Evolutionary conservation across 2,329 filamentous ascomycete species (phyloP), one percentile per base, ranked within the genome.

Genomic region (Hymenoscyphus linearis): DNA sequence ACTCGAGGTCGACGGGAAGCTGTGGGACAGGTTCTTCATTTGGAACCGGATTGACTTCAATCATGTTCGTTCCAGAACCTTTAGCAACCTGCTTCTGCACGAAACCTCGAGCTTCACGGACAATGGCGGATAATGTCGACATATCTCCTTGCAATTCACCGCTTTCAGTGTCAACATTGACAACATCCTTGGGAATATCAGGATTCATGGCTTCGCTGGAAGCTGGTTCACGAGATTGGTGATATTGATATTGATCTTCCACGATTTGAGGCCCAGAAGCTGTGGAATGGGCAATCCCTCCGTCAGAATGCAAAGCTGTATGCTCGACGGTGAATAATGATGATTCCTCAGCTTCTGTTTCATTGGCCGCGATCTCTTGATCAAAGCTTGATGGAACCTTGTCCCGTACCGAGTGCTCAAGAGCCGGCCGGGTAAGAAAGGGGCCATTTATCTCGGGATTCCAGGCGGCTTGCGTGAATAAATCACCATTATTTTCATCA

Each of bases 151-250:
- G 22, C 26, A 52, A 25, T 52, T 55, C 52, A 25, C 5, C 18
- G n/a, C 7, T 35, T 25, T 37, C 54, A 14, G 31, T 57, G 10
- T 22, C 31, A 13, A 14, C 37, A 14, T 57, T 22, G 14, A 54
- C 22, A 14, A 25, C 31, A 57, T 57, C 22, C 25, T 57, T 18
- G 3, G 37, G 1, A 9, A 44, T 9, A 35, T 55, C 37, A 2
- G 52, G 10, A 12, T 4, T 44, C 13, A 36, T n/a, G n/a, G 36
- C 57, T 59, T 65, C 59, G 54, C 58, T 63, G 16, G 64, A 65
- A 40, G 52, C 64, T 4, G 53, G 55, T n/a, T 61, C 40, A 14
- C 18, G 22, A 22, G 52, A 59, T n/a, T 53, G 25, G 12, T 31
- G 22, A n/a, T 16, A 22, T 53, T 34, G 18, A 27, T 31, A 12